Percentiles rank a stretch among this genome's conserved stretches.
Conservation (phyloP, 2,329 filamentous ascomycete genomes). For the Clonostachys solani region DNA sequence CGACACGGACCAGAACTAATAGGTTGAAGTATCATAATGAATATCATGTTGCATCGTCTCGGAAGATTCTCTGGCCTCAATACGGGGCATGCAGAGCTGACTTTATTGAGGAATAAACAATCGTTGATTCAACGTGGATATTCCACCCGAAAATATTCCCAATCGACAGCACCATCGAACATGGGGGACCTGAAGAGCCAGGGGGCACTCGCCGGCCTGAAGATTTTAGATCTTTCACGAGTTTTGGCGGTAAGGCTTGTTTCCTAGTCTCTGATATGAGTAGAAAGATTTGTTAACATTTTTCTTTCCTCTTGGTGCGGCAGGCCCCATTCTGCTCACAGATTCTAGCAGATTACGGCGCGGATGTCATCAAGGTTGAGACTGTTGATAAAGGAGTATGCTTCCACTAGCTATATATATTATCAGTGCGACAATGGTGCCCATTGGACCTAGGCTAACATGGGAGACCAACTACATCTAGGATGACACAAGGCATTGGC, state of each 20-base stretch:
- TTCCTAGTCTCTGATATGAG: background rate
- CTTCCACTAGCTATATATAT: background rate
- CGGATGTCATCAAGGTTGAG: constrained; percentile 36
- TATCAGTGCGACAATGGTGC: no score
- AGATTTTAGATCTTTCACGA: constrained; percentile 7
- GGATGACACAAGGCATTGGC: constrained; percentile 12
- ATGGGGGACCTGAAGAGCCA: background rate
- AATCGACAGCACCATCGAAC: background rate
- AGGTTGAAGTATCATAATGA: no score
- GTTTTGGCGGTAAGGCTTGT: constrained; percentile 6
- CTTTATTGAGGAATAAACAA: background rate
- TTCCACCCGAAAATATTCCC: background rate
- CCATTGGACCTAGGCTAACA: no score
- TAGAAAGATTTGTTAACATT: no score
- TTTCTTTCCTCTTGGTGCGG: background rate
- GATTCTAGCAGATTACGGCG: constrained; percentile 39
- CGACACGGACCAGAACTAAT: no score
- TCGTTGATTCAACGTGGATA: background rate
- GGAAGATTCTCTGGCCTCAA: no score
- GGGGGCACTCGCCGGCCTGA: constrained; percentile 4
- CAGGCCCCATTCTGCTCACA: constrained; percentile 30
- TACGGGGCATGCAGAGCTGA: no score
- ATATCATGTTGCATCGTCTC: no score
- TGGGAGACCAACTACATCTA: background rate
- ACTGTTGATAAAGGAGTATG: constrained; percentile 15